Conservation (phyloP, 179 eudicot genomes). For the Heliamphora pulchella region DNA sequence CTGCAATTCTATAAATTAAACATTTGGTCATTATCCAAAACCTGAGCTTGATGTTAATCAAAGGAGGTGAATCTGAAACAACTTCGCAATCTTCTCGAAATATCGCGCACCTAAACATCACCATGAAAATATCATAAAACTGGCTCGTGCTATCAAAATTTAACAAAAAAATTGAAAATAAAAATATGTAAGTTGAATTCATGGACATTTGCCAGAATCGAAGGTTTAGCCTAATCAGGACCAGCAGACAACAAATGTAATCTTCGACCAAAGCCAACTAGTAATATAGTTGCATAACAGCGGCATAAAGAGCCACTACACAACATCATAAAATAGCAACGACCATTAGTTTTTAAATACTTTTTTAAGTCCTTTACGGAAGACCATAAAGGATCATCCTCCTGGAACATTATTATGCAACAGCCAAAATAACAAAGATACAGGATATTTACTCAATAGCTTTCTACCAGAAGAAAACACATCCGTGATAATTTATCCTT, state of each 20-base stretch:
- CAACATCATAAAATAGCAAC: neutral
- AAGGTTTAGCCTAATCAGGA: neutral
- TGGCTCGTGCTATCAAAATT: constrained; percentile 7
- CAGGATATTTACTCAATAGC: neutral
- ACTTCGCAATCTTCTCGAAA: constrained; percentile 87
- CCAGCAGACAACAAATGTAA: neutral
- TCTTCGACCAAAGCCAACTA: neutral
- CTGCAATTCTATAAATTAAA: neutral
- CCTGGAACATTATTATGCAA: neutral
- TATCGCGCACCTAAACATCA: constrained; percentile 73
- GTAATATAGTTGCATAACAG: neutral
- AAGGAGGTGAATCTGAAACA: constrained; percentile 66
- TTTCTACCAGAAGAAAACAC: neutral
- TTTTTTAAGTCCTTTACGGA: neutral
- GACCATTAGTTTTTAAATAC: neutral
- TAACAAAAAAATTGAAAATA: no score
- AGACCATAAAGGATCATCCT: neutral
- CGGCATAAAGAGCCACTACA: neutral
- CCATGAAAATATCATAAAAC: constrained; percentile 16
- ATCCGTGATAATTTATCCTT: neutral
- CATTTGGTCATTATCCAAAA: constrained; percentile 17
- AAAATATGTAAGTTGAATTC: neutral
- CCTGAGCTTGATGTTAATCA: constrained; percentile 76
- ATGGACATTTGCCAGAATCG: neutral
- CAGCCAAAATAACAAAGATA: neutral